Evolutionary conservation across 768 basidiomycete genomes (phyloP).

Genomic region (Amanita pallidorosea): DNA sequence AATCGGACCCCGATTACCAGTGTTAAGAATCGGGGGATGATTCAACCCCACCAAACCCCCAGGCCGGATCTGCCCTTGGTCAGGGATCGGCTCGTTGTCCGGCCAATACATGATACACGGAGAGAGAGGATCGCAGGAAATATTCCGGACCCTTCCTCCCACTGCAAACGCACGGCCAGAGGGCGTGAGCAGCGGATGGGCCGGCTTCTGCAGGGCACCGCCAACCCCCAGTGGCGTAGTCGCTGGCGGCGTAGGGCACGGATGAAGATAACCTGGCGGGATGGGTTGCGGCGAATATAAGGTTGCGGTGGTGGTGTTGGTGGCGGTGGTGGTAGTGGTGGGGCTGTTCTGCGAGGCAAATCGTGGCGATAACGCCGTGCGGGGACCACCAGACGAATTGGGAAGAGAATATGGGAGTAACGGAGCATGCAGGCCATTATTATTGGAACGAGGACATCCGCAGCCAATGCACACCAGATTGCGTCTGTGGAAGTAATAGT

Average conservation of each 20-base stretch:
- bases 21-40: slow-evolving; percentile 84
- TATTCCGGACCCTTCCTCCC: slow-evolving; percentile 72
- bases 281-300: neutral
- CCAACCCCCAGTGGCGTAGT: neutral
- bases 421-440: slow-evolving; percentile 14
- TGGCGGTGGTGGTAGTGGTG: too few relatives aligned
- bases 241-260: slow-evolving; percentile 10
- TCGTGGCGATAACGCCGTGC: slow-evolving; percentile 19
- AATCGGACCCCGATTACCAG: slow-evolving; percentile 81
- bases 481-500: slow-evolving; percentile 44
- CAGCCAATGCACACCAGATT: slow-evolving; percentile 73
- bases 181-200: slow-evolving; percentile 72
- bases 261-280: slow-evolving; percentile 3
- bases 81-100: slow-evolving; percentile 77
- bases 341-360: slow-evolving; percentile 17
- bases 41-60: slow-evolving; percentile 40
- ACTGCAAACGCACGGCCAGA: slow-evolving; percentile 69
- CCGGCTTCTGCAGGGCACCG: slow-evolving; percentile 23
- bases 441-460: slow-evolving; percentile 42
- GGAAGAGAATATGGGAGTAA: slow-evolving; percentile 10
- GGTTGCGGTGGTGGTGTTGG: too few relatives aligned
- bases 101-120: slow-evolving; percentile 89
- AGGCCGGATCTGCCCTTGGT: slow-evolving; percentile 70
- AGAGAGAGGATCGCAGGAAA: slow-evolving; percentile 57
- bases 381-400: slow-evolving; percentile 1